Evolutionary conservation across 1,284 basidiomycete species (phyloP), one percentile per base, ranked within the genome.

Genomic region (Cerioporus squamosus): DNA sequence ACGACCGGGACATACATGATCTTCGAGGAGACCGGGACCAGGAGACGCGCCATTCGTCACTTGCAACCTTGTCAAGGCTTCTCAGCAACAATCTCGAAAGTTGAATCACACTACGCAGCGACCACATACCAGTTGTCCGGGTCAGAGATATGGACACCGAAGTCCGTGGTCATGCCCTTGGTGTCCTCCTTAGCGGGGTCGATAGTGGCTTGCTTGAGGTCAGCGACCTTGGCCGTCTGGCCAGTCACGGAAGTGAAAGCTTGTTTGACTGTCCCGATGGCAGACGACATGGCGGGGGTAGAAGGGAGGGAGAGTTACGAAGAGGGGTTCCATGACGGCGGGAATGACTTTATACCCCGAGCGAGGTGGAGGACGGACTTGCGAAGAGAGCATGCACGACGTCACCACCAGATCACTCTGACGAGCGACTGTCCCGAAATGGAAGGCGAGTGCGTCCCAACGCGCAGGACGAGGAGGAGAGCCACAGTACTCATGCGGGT

Each of bases 21-120:
- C 88, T 67, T 90, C 88, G 15, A 90, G 79, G 2, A 90, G 74
- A 50, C 78, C 77, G 3, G 87, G 83, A 0, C 86, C 88, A 3
- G 76, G 69, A 46, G 67, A 61, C 22, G 71, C 61, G 20, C 79
- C 81, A 53, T 81, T 70, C 5, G 77, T 68, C 14, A 78, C 80
- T 68, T 80, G 83, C 36, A 88, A 72, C 86, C 86, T 88, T 57
- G 15, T 44, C 15, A 15, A 33, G 44, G 17, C 2, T 12, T 24
- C 12, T n/a, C 44, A n/a, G 5, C 31, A 14, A 42, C 40, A 22
- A 6, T 3, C 1, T 39, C 38, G n/a, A 3, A 14, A 18, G n/a
- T 42, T n/a, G n/a, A n/a, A n/a, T n/a, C n/a, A n/a, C 40, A 10
- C 33, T 10, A 36, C 10, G 14, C 33, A 36, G 15, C 15, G 15